These are phyloP conservation scores for Wickerhamiella domercqiae DNA, from an alignment of 805 yeast species.

Conservation along the genomic window DNA sequence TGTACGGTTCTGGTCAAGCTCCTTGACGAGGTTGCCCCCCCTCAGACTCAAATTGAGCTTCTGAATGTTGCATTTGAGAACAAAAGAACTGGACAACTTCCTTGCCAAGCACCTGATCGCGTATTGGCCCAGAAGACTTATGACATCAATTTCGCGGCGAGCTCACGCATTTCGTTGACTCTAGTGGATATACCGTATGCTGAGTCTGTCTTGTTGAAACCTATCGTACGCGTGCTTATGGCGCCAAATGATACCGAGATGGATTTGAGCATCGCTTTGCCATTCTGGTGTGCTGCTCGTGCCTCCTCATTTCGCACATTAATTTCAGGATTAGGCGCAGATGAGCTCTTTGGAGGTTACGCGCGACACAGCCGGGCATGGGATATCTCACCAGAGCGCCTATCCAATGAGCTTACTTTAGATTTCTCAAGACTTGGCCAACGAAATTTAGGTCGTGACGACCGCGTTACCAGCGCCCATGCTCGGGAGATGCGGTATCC, in stretches of 20 bases:
- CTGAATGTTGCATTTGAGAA: slow-evolving; percentile 87
- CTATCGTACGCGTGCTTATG: slow-evolving; percentile 48
- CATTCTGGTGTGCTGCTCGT: slow-evolving; percentile 79
- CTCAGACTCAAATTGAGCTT: slow-evolving; percentile 39
- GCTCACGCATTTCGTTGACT: slow-evolving; percentile 18
- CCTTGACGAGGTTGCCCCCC: slow-evolving; percentile 19
- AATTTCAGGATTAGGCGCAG: slow-evolving; percentile 92
- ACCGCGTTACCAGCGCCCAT: slow-evolving; percentile 70
- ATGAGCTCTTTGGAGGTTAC: slow-evolving; percentile 92
- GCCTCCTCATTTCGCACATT: slow-evolving; percentile 52
- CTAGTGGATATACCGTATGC: slow-evolving; percentile 60
- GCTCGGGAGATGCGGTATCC: slow-evolving; percentile 88
- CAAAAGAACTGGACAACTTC: slow-evolving; percentile 45
- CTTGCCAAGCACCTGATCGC: slow-evolving; percentile 70
- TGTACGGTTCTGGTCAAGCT: slow-evolving; percentile 61
- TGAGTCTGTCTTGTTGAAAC: slow-evolving; percentile 38
- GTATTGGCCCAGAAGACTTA: slow-evolving; percentile 53
- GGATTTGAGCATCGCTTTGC: slow-evolving; percentile 92
- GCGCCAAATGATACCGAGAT: slow-evolving; percentile 79
- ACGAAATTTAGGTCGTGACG: slow-evolving; percentile 83
- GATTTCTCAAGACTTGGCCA: slow-evolving; percentile 64
- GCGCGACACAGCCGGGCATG: slow-evolving; percentile 47
- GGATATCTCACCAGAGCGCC: slow-evolving; percentile 26
- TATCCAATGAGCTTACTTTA: slow-evolving; percentile 43
- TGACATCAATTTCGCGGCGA: slow-evolving; percentile 28